Conservation (phyloP, 2,329 filamentous ascomycete genomes). For the Aureobasidium sp. region DNA sequence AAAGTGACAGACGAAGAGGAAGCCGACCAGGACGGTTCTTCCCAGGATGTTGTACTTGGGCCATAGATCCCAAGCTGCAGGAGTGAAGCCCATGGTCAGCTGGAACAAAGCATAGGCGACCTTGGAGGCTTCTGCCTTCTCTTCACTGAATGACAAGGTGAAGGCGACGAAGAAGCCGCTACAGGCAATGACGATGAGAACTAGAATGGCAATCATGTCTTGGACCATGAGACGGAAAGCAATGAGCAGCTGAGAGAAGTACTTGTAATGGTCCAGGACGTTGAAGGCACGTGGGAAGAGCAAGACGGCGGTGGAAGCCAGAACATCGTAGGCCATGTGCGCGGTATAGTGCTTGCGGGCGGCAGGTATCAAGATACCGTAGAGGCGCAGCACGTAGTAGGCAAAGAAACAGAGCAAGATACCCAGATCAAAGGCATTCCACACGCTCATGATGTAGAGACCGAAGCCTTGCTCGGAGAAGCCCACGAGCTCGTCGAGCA, state of each 20-base stretch:
- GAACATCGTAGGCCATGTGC: conserved; percentile 84
- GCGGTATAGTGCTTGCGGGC: conserved; percentile 62
- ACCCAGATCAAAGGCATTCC: conserved; percentile 91
- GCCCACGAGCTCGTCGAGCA: conserved; percentile 91
- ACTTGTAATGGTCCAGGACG: conserved; percentile 87
- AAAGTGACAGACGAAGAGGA: conserved; percentile 92
- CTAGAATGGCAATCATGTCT: conserved; percentile 76
- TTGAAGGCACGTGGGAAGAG: conserved; percentile 88
- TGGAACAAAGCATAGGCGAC: conserved; percentile 92
- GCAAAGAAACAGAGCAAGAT: conserved; percentile 78
- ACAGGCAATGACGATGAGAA: conserved; percentile 78
- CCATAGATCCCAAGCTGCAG: conserved; percentile 89
- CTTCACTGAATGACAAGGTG: conserved; percentile 67
- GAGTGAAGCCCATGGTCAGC: conserved; percentile 91
- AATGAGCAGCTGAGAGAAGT: conserved; percentile 90
- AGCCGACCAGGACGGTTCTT: conserved; percentile 66
- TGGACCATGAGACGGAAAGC: conserved; percentile 91
- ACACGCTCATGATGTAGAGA: conserved; percentile 94
- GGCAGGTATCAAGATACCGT: conserved; percentile 76
- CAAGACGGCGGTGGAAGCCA: conserved; percentile 83
- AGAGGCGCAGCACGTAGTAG: conserved; percentile 85
- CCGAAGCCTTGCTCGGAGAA: conserved; percentile 97
- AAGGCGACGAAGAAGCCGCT: conserved; percentile 96
- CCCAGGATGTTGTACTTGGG: conserved; percentile 73
- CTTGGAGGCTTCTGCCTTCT: conserved; percentile 60